Conservation (phyloP, 108 stramenopile species). For the Cyclotella baltica region DNA sequence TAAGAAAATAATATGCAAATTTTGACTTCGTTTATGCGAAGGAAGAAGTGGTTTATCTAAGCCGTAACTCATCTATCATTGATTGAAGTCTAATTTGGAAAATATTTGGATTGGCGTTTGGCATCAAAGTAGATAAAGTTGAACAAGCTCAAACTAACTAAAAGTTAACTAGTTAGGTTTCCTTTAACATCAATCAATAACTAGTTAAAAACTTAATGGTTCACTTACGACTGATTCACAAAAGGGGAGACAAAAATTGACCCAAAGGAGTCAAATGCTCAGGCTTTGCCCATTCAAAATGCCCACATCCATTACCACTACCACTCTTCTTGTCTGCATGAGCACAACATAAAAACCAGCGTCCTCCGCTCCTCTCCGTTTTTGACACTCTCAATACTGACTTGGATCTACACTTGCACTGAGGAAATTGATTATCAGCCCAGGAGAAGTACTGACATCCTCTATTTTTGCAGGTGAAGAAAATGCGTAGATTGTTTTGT, state of each 20-base stretch:
- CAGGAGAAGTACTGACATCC: slow-evolving; percentile 63
- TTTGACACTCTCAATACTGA: slow-evolving; percentile 60
- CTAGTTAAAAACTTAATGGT: too few relatives aligned
- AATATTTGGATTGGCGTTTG: too few relatives aligned
- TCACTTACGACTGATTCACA: too few relatives aligned
- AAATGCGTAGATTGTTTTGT: slow-evolving; percentile 54
- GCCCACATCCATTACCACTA: slow-evolving; percentile 35
- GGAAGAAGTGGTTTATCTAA: too few relatives aligned
- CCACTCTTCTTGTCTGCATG: slow-evolving; percentile 22
- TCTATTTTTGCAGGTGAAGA: slow-evolving; percentile 52
- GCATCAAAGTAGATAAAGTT: too few relatives aligned
- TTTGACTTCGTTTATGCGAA: too few relatives aligned
- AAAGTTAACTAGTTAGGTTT: too few relatives aligned
- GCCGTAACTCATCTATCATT: too few relatives aligned
- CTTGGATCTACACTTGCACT: slow-evolving; percentile 51
- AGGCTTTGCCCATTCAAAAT: slow-evolving; percentile 51
- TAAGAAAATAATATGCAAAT: too few relatives aligned
- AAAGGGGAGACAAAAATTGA: slow-evolving; percentile 39
- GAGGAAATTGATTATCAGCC: slow-evolving; percentile 64
- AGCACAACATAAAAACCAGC: slow-evolving; percentile 71
- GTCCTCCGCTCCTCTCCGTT: slow-evolving; percentile 60
- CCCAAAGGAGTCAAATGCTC: slow-evolving; percentile 38
- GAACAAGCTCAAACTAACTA: too few relatives aligned
- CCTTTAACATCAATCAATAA: too few relatives aligned
- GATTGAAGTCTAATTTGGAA: too few relatives aligned